Evolutionary conservation across 495 filamentous ascomycete species (phyloP).

Genomic region (Daldinia bambusicola): DNA sequence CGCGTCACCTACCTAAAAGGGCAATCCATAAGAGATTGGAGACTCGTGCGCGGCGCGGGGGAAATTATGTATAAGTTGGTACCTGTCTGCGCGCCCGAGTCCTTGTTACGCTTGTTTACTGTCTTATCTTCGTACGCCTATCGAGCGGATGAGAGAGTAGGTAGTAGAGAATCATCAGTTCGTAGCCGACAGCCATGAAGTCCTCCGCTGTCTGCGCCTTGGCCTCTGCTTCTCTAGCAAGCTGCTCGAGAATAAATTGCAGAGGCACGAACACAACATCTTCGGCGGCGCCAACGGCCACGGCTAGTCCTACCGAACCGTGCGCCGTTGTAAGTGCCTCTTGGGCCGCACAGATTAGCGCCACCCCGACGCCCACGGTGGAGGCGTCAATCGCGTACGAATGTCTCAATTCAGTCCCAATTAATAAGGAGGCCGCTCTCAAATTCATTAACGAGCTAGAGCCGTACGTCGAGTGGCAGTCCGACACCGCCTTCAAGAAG

Average conservation of each 20-base stretch:
- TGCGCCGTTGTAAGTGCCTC: constrained; percentile 58
- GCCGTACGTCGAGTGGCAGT: constrained; percentile 60
- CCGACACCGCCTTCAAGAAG: constrained; percentile 52
- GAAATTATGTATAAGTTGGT: constrained; percentile 19
- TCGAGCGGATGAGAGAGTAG: constrained; percentile 2
- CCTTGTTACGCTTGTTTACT: neutral
- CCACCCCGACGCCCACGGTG: constrained; percentile 49
- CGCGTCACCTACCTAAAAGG: constrained; percentile 43
- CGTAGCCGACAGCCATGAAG: constrained; percentile 32
- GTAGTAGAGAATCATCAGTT: constrained; percentile 13
- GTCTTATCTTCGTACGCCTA: neutral
- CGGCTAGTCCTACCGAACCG: constrained; percentile 40
- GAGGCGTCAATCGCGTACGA: constrained; percentile 55
- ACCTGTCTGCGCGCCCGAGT: constrained; percentile 5
- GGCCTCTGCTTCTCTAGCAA: constrained; percentile 30
- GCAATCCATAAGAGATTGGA: constrained; percentile 27
- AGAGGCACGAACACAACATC: constrained; percentile 44
- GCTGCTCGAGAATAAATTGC: constrained; percentile 9
- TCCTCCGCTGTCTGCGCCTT: constrained; percentile 25
- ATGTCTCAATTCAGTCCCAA: constrained; percentile 59
- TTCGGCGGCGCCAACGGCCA: constrained; percentile 38
- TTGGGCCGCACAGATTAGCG: constrained; percentile 50
- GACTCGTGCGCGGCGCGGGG: constrained; percentile 29
- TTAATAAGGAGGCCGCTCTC: constrained; percentile 54
- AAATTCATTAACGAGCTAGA: constrained; percentile 53